Evolutionary conservation across 2,329 filamentous ascomycete species (phyloP), one percentile per base, ranked within the genome.

Genomic region (Colletotrichum camelliae): DNA sequence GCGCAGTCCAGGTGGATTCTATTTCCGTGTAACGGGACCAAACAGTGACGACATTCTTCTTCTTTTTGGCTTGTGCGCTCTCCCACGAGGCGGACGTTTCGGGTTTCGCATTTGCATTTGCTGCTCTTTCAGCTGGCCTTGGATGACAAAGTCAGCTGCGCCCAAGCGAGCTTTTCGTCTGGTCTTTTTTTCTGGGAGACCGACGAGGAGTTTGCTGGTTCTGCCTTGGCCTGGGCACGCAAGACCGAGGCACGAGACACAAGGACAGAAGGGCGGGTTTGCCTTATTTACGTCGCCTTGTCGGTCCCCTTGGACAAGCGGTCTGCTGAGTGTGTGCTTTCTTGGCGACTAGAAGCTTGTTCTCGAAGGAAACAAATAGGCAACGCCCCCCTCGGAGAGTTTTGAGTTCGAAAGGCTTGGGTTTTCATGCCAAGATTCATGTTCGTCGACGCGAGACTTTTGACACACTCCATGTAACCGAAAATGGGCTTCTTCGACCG

Each of bases 401-500:
- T 48, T 48, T 12, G 18, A 48, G 0, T 48, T 21, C 1, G 18
- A 48, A 48, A 48, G 18, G n/a, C 43, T 48, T 48, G 43, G n/a
- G 10, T 21, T 48, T 33, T 21, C 16, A 48, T 48, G 43, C 43
- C 43, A 48, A 48, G 43, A 48, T 48, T 21, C 43, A 48, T 48
- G n/a, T 48, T 48, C 43, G 43, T 48, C n/a, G 43, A 48, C 43
- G 0, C 10, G 43, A 48, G 6, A 21, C 43, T 3, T 58, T 48
- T 29, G 55, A 33, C 7, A 21, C 7, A 6, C 7, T 61, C 74
- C 29, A 75, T 67, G 60, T 33, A 15, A 10, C 24, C 10, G 13
- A 77, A 66, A 33, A 83, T 83, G 82, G 81, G 82, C 39, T 81
- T 80, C 79, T 82, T 83, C 76, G 78, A 78, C 72, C 79, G 78